These are phyloP conservation scores for Gossypium gossypioides DNA, from an alignment of 441 rosid genomes.

Conservation along the genomic window DNA sequence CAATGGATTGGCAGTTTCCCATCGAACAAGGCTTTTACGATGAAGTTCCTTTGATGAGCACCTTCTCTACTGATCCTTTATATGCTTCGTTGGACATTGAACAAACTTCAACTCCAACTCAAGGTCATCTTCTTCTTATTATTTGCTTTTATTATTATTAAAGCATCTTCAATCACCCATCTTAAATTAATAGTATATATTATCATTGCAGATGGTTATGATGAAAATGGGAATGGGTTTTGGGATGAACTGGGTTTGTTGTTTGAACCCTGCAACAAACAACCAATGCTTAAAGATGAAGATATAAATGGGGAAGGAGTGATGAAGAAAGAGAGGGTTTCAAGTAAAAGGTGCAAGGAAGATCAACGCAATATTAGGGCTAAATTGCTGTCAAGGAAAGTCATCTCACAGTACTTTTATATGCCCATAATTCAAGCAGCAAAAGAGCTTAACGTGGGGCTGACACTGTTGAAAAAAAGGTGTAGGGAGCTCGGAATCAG, in stretches of 20 bases:
- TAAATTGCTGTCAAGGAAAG: constrained; percentile 25
- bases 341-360: constrained; percentile 12
- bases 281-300: not conserved
- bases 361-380: constrained; percentile 4
- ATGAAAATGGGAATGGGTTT: constrained; percentile 8
- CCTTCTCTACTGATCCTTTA: not conserved
- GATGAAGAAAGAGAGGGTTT: constrained; percentile 2
- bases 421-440: constrained; percentile 73
- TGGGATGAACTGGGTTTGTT: constrained; percentile 24
- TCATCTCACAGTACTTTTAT: constrained; percentile 46
- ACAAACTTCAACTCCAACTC: not conserved
- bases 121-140: constrained; percentile 20
- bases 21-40: constrained; percentile 9
- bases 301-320: constrained; percentile 1
- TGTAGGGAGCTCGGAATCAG: constrained; percentile 68
- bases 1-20: constrained; percentile 15
- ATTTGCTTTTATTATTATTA: no score
- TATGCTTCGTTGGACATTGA: constrained; percentile 3
- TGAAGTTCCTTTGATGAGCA: constrained; percentile 13
- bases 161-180: not conserved
- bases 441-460: constrained; percentile 56
- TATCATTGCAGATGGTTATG: constrained; percentile 12
- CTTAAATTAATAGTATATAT: not conserved
- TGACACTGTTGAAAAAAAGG: constrained; percentile 68
- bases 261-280: constrained; percentile 12